Evolutionary conservation across 768 basidiomycete species (phyloP), one percentile per base, ranked within the genome.

Genomic region (Dendrothele bispora): DNA sequence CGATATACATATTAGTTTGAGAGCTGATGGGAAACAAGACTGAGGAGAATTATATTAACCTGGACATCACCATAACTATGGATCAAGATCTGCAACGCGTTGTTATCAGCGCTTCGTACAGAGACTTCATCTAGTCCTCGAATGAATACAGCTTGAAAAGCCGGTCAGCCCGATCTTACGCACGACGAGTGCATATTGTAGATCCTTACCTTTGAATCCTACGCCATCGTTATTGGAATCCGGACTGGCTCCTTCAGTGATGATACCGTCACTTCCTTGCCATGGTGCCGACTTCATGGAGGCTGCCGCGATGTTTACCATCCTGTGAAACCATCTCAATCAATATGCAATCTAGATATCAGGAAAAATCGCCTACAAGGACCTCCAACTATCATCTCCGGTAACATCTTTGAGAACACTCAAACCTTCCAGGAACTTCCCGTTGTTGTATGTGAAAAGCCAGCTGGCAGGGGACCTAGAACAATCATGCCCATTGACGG

Each of bases 371-470:
- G n/a, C 73, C 52, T 54, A 78, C 75, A 78, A 49, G 1, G 52
- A 59, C 30, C 53, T 70, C 75, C 76, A 78, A 28, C 64, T 59
- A 21, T 52, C 38, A 50, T 78, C 69, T 4, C 68, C 66, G 8
- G 73, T 76, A 25, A 78, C 65, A 41, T 64, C 65, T 0, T 62
- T 60, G 25, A 80, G 58, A 5, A 80, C 68, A 39, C 68, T 72
- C 43, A 79, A 59, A 2, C 78, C 79, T 54, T 81, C 79, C 20
- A 80, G 67, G 41, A 67, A 74, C 48, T 81, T 81, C 24, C 80
- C 78, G 24, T 65, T 72, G 49, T 80, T 81, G 51, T 80, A 80
- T 0, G 79, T 79, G 59, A 79, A 80, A 5, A 78, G 39, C 71
- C 74, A 78, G 3, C 50, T 65, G 3, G 70, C 55, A 2, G 76